phyloP scores from a whole-genome alignment of 768 basidiomycete genomes.

The Podaxis pistillaris region DNA sequence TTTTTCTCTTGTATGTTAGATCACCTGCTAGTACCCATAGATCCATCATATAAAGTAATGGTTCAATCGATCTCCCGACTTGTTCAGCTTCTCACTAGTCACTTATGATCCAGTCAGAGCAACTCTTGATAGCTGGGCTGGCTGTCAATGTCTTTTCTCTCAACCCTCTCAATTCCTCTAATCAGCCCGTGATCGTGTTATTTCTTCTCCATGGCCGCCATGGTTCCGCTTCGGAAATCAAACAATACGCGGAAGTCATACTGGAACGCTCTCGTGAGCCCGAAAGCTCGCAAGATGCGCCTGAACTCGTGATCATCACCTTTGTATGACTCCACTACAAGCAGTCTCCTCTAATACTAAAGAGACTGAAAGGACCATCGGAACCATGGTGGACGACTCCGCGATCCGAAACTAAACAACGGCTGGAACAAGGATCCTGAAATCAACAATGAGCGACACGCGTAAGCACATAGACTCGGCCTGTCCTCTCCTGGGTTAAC shows the following conservation, averaged over 20 bases:
- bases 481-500: not conserved
- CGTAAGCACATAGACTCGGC: conserved; percentile 27
- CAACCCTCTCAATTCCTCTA: conserved; percentile 22
- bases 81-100: not conserved
- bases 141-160: conserved; percentile 32
- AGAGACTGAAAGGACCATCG: conserved; percentile 37
- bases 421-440: conserved; percentile 31
- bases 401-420: conserved; percentile 32
- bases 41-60: not conserved
- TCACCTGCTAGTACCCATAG: conserved; percentile 2
- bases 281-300: not conserved
- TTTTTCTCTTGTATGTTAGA: conserved; percentile 2
- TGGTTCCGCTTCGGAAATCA: conserved; percentile 28
- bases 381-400: conserved; percentile 41
- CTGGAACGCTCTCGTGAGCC: conserved; percentile 19
- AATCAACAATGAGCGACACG: conserved; percentile 37
- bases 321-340: conserved; percentile 28
- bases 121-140: conserved; percentile 36
- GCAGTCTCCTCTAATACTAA: not conserved
- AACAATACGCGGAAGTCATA: conserved; percentile 26
- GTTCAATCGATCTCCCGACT: not conserved
- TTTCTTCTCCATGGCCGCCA: conserved; percentile 45
- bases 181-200: conserved; percentile 34
- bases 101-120: conserved; percentile 17
- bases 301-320: conserved; percentile 34